Base-by-base conservation (phyloP, 139 green algal genomes). In the Nannochloris sp. region DNA sequence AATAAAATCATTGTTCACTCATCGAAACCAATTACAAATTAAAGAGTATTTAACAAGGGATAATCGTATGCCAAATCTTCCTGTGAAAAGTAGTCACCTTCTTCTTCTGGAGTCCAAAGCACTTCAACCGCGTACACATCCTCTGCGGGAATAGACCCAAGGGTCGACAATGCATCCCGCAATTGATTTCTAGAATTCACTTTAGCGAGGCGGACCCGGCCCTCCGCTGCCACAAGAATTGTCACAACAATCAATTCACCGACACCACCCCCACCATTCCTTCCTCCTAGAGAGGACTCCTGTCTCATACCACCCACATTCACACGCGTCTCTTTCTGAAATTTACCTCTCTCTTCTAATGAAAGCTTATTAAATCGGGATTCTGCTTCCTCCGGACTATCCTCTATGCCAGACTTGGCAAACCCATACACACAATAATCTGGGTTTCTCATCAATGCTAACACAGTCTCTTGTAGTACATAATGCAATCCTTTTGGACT, bases 41-140 rank as follows among this genome's bases (percentile, higher is more conserved):
- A 55, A n/a, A 66, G 60, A 37, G 36, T 66, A 66, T 66, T 66
- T 21, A 66, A 25, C 36, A 53, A 43, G 18, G 60, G 60, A 57
- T 66, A 66, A 62, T 97, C 91, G 4, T 34, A 10, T 15, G 91
- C 46, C 44, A 97, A 57, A 72, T 97, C 91, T 43, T 89, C 78
- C 34, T 76, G 73, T 5, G 68, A 89, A 75, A 95, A 91, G 37
- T 61, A 76, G 63, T 97, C 91, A 2, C 75, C 74, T 34, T 85
- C 77, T 48, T 90, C 90, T 77, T 98, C 86, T 0, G 93, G 93
- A 2, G 90, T 97, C 93, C 93, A 98, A 66, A 98, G 72, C 53
- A 98, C 82, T 78, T 98, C 93, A 31, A 97, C 88, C 1, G 92
- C 92, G 61, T 97, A 73, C 8, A 81, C 34, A 62, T 83, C 69